Conservation (phyloP, 1,284 basidiomycete species). For the Phenoliferia sp. region DNA sequence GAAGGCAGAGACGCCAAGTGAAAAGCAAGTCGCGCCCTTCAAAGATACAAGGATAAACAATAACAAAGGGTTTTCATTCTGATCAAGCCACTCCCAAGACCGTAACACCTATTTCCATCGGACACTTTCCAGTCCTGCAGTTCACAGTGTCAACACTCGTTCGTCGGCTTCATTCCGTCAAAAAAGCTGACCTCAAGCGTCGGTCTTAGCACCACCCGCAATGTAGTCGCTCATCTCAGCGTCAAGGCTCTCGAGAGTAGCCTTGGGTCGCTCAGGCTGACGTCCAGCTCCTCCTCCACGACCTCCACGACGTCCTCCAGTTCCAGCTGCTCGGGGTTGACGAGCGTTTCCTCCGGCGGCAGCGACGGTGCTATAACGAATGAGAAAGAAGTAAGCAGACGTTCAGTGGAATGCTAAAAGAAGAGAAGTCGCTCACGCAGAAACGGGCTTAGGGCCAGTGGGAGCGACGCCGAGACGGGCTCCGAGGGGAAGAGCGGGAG, state of each 20-base stretch:
- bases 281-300: conserved; percentile 37
- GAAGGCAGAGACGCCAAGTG: no score
- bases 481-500: conserved; percentile 43
- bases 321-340: conserved; percentile 37
- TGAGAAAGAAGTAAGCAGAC: neutral
- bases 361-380: conserved; percentile 22
- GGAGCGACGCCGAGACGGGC: conserved; percentile 45
- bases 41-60: no score
- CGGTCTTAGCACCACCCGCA: no score
- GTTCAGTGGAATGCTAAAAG: neutral
- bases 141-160: no score
- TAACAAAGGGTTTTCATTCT: no score
- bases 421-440: neutral
- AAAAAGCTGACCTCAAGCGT: no score
- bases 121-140: no score
- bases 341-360: conserved; percentile 22
- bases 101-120: no score
- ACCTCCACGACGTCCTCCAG: conserved; percentile 53
- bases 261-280: conserved; percentile 40
- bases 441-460: conserved; percentile 39
- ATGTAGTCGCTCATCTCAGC: conserved; percentile 54
- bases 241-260: conserved; percentile 54
- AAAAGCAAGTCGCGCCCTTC: no score
- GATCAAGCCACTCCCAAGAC: no score
- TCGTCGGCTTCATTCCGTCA: no score